Base-by-base conservation (phyloP, 2,329 filamentous ascomycete species). In the Microdochium bolleyi region DNA sequence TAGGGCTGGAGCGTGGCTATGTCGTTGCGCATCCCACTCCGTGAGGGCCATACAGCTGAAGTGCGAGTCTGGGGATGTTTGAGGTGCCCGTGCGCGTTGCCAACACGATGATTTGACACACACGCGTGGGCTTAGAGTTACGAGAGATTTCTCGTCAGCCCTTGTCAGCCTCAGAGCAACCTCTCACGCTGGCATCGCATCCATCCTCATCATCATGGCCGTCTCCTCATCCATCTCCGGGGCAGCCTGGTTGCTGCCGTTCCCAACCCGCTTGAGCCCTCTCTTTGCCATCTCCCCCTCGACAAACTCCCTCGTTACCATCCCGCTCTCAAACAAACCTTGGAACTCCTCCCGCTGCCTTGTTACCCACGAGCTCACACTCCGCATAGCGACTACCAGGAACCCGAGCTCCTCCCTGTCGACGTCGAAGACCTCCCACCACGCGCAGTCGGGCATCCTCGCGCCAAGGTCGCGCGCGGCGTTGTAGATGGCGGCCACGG, bases 361-460 rank as follows among this genome's bases (percentile, higher is more conserved):
- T 55, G 70, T 71, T 52, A 84, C 82, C 70, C 87, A 90, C 1
- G 82, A 84, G 56, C 87, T 84, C 52, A 95, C 73, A 62, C 92
- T 96, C 56, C 83, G 76, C 79, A 96, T 82, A 0, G 80, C 91
- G 11, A 96, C 89, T 3, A 95, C 91, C 54, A 97, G 70, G 61
- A 97, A 97, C 0, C 94, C 94, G 34, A 99, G 76, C 66, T 96
- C 91, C 73, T 99, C 94, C 50, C 94, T 79, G 62, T 96, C 92
- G 8, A 94, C 89, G 68, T 99, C 94, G 67, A 97, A 97, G 0
- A 97, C 89, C 69, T 96, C 92, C 94, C 94, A 99, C 94, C 94
- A 99, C 57, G 89, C 85, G 49, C 81, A 82, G 57, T 88, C 87
- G 0, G 92, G 90, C 70, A 96, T 78, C 67, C 89, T 91, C 13